A percentile compares a stretch with the other conserved stretches of the same genome.
Conservation (phyloP, 2,329 filamentous ascomycete species). For the Fusarium nematophilum region DNA sequence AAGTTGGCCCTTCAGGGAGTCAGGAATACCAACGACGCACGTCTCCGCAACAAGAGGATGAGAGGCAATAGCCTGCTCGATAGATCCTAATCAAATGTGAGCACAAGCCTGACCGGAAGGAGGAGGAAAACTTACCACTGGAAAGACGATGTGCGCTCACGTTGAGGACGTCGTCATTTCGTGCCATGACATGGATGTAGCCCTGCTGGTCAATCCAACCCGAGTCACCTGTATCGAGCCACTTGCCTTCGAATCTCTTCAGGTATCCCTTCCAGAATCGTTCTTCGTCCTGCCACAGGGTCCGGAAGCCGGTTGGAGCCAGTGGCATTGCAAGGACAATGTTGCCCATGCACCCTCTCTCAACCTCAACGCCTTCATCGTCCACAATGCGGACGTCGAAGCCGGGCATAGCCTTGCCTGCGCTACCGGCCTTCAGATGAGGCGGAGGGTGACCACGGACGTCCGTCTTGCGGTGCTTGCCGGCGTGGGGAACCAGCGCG, state of each 20-base stretch:
- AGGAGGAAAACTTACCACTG: constrained; percentile 70
- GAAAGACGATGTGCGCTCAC: constrained; percentile 94
- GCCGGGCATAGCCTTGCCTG: constrained; percentile 90
- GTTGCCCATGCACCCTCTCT: constrained; percentile 85
- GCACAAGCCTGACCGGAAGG: background rate
- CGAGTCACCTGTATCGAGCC: constrained; percentile 92
- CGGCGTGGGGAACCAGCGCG: constrained; percentile 67
- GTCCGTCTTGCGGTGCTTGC: constrained; percentile 61
- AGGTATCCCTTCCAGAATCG: constrained; percentile 89
- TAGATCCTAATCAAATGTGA: constrained; percentile 68
- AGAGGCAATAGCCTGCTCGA: constrained; percentile 90
- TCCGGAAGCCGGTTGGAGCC: constrained; percentile 87
- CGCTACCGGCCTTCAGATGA: constrained; percentile 82
- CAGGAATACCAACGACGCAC: constrained; percentile 87
- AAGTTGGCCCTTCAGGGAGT: constrained; percentile 87
- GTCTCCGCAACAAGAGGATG: constrained; percentile 85
- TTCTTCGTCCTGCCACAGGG: constrained; percentile 86
- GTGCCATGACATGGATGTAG: constrained; percentile 73
- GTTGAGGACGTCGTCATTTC: constrained; percentile 89
- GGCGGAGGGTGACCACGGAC: constrained; percentile 57
- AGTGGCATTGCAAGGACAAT: constrained; percentile 87
- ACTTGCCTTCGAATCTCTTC: constrained; percentile 81
- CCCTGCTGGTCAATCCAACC: constrained; percentile 84
- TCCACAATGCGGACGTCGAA: constrained; percentile 90
- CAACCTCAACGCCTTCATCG: constrained; percentile 78